Conservation (phyloP, 768 basidiomycete species). For the Holtermannia corniformis region DNA sequence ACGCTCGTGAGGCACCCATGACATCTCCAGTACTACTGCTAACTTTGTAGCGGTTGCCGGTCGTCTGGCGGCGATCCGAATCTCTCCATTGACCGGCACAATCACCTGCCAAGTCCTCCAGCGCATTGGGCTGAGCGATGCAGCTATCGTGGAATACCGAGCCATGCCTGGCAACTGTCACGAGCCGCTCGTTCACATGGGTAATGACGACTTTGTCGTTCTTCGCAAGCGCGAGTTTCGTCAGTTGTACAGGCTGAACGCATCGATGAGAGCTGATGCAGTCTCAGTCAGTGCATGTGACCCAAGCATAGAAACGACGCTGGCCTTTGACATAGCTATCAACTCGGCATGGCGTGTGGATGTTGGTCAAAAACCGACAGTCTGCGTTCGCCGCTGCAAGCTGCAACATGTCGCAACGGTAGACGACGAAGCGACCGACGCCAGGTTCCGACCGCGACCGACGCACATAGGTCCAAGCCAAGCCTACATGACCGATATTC, state of each 20-base stretch:
- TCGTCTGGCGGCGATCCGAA: background rate
- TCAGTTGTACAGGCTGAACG: background rate
- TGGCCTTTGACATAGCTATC: background rate
- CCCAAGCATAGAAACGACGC: background rate
- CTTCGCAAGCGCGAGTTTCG: too few relatives aligned
- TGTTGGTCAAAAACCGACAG: too few relatives aligned
- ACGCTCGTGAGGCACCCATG: background rate
- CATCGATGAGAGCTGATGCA: background rate
- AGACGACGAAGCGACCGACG: background rate
- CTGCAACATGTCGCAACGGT: background rate
- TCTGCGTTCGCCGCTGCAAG: too few relatives aligned
- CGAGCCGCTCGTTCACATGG: too few relatives aligned
- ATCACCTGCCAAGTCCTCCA: background rate
- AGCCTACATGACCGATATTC: background rate
- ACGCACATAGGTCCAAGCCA: background rate
- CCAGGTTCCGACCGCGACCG: background rate
- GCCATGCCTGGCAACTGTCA: too few relatives aligned
- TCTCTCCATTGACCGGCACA: background rate
- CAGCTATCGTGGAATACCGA: too few relatives aligned
- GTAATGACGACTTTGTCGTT: too few relatives aligned
- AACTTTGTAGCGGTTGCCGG: background rate
- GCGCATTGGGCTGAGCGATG: too few relatives aligned
- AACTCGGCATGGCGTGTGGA: background rate
- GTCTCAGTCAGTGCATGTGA: background rate
- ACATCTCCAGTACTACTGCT: too few relatives aligned